phyloP scores from a whole-genome alignment of 148 eudicot genomes.

The Rhododendron vialii region DNA sequence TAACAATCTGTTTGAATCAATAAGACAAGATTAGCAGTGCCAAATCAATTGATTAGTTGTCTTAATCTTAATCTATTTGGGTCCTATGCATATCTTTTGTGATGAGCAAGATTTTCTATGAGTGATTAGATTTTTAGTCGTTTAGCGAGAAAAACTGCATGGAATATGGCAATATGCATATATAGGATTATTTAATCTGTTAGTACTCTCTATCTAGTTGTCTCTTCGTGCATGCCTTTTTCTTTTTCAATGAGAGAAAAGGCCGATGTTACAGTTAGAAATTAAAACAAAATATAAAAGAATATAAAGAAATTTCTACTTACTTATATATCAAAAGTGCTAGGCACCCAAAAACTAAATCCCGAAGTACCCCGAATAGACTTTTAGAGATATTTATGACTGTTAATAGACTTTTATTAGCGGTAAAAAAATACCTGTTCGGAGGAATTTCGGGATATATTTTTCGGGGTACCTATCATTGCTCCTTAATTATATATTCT shows the following conservation, averaged over 20 bases:
- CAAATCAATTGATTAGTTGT: neutral
- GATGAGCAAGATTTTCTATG: conserved; percentile 1
- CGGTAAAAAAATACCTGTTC: no score
- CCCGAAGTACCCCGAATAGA: no score
- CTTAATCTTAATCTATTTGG: neutral
- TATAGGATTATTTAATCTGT: neutral
- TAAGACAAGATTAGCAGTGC: neutral
- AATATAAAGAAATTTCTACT: neutral
- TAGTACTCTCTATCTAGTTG: neutral
- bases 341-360: no score
- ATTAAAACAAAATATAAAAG: neutral
- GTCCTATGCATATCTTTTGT: neutral
- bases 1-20: neutral
- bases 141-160: neutral
- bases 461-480: no score
- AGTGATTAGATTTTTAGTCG: neutral
- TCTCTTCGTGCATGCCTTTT: neutral
- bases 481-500: neutral
- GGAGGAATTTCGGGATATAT: no score
- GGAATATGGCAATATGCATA: neutral
- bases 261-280: neutral
- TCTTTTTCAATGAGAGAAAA: neutral
- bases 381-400: no score
- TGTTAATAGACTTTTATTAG: no score
- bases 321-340: neutral